Evolutionary conservation across 1,139 yeast species (phyloP).

Genomic region (Meyerozyma smithsonii): DNA sequence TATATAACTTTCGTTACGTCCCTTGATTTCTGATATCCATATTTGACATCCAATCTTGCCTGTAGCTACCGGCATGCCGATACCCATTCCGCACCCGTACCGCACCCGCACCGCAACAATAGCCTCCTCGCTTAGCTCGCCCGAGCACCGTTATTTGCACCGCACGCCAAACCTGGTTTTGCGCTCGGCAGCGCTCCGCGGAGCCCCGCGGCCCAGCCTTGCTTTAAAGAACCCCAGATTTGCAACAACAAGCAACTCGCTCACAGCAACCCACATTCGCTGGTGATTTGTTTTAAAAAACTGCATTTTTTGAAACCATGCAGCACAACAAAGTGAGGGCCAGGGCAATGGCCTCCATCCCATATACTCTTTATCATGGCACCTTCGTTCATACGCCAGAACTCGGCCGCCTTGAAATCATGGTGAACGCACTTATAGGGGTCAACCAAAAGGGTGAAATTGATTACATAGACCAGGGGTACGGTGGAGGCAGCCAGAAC

Average conservation of each 20-base stretch:
- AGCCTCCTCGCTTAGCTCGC: too few species aligned
- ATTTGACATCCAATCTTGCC: background rate
- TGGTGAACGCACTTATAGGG: conserved; percentile 29
- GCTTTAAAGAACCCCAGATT: background rate
- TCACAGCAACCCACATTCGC: too few species aligned
- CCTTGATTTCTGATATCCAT: conserved; percentile 1
- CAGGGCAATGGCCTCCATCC: conserved; percentile 15
- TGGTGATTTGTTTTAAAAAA: too few species aligned
- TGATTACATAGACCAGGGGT: conserved; percentile 23
- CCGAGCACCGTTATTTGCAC: too few species aligned
- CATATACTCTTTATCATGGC: conserved; percentile 43
- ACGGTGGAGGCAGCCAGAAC: conserved; percentile 4
- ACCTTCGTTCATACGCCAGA: conserved; percentile 53
- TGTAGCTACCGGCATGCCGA: too few species aligned
- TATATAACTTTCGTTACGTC: conserved; percentile 1
- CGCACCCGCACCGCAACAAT: too few species aligned
- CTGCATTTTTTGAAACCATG: background rate
- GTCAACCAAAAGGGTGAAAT: conserved; percentile 28
- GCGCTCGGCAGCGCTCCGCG: background rate
- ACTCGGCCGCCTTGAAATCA: conserved; percentile 23
- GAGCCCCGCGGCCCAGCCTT: background rate
- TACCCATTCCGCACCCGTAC: too few species aligned
- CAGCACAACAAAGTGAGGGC: background rate
- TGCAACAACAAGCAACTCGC: background rate
- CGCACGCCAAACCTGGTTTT: too few species aligned